These are phyloP conservation scores for Lactifluus pinguis DNA, from an alignment of 768 basidiomycete genomes.

Conservation along the genomic window DNA sequence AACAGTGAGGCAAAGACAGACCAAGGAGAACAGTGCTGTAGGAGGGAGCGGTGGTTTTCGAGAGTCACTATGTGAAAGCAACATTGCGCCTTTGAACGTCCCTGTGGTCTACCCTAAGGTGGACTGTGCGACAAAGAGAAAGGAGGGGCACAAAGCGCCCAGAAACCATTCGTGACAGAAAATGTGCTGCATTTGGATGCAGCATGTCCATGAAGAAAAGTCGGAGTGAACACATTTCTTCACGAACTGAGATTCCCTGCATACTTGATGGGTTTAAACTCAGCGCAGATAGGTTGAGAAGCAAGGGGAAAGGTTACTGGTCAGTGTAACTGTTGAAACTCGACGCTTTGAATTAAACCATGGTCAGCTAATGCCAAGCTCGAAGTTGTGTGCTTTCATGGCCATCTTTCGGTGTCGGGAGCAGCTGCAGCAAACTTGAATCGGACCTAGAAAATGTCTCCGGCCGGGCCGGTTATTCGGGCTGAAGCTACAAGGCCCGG, in stretches of 20 bases:
- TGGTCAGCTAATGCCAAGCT: too few relatives aligned
- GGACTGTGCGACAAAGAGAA: conserved; percentile 6
- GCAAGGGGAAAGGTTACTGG: neutral
- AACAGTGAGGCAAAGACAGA: neutral
- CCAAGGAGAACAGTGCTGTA: neutral
- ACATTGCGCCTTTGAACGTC: conserved; percentile 1
- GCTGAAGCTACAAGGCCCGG: too few relatives aligned
- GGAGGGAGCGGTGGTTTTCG: neutral
- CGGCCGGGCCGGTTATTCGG: too few relatives aligned
- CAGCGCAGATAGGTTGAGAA: conserved; percentile 1
- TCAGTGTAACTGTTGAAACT: neutral
- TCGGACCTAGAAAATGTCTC: too few relatives aligned
- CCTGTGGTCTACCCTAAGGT: neutral
- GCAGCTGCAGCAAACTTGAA: too few relatives aligned
- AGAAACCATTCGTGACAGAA: neutral
- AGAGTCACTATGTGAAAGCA: neutral
- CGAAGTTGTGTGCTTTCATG: too few relatives aligned
- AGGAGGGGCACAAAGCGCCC: neutral
- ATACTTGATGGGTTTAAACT: conserved; percentile 4
- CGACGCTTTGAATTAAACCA: neutral
- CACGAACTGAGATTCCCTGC: neutral
- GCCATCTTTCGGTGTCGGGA: too few relatives aligned
- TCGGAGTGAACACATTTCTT: neutral
- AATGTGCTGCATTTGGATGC: neutral
- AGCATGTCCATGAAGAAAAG: conserved; percentile 1